These are phyloP conservation scores for Phytophthora hibernalis DNA, from an alignment of 352 stramenopile species.

Conservation along the genomic window DNA sequence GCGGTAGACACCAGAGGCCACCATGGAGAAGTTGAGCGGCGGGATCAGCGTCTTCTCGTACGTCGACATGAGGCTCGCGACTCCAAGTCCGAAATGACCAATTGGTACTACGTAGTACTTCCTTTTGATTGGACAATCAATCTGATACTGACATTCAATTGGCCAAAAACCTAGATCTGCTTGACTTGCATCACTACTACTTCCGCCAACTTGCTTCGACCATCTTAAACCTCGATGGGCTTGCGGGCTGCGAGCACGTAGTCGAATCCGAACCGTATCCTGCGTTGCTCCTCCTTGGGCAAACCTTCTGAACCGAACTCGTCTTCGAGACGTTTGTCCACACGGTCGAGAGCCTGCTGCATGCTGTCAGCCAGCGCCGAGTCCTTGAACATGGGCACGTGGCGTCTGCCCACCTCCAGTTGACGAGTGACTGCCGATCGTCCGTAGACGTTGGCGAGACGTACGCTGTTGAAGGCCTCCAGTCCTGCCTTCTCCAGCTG, in stretches of 20 bases:
- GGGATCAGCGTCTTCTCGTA: constrained; percentile 91
- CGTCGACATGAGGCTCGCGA: constrained; percentile 58
- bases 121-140: neutral
- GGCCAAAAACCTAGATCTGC: constrained; percentile 17
- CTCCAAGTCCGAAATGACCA: constrained; percentile 2
- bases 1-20: constrained; percentile 88
- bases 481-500: constrained; percentile 74
- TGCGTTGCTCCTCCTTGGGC: constrained; percentile 37
- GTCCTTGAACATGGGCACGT: constrained; percentile 82
- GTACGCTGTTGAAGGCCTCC: constrained; percentile 53
- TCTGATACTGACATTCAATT: constrained; percentile 18
- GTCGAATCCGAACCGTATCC: constrained; percentile 87
- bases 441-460: constrained; percentile 91
- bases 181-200: too few species aligned
- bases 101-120: too few species aligned
- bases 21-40: constrained; percentile 92
- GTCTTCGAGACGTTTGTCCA: constrained; percentile 49
- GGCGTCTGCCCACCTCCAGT: constrained; percentile 88
- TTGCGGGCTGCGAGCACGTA: constrained; percentile 84
- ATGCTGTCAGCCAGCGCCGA: constrained; percentile 44
- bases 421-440: constrained; percentile 87
- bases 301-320: constrained; percentile 38
- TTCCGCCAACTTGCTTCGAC: neutral
- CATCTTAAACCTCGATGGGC: constrained; percentile 2
- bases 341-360: constrained; percentile 60